These are phyloP conservation scores for Aphanomyces stellatus DNA, from an alignment of 352 stramenopile species.

Conservation along the genomic window DNA sequence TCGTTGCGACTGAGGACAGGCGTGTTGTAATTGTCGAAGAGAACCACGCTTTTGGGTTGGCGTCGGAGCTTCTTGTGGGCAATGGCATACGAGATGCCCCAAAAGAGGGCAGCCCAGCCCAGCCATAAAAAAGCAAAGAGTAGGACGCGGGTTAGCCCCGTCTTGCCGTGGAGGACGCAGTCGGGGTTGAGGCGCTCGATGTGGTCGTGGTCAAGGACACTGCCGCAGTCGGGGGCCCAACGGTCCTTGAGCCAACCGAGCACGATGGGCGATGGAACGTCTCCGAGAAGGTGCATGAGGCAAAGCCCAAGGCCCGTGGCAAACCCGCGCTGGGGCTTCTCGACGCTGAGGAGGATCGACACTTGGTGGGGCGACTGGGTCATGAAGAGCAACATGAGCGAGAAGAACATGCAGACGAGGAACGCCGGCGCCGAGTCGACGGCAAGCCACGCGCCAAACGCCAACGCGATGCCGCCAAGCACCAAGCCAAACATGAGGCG, in stretches of 20 bases:
- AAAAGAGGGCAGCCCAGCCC: constrained; percentile 42
- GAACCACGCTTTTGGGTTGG: too few relatives aligned
- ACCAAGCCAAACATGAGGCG: constrained; percentile 39
- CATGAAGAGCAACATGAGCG: constrained; percentile 63
- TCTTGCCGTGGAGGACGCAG: constrained; percentile 37
- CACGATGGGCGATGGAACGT: constrained; percentile 12
- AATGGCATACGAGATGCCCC: not conserved
- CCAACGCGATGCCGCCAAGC: constrained; percentile 26
- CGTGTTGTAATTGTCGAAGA: too few relatives aligned
- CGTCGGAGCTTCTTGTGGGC: too few relatives aligned
- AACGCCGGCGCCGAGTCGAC: constrained; percentile 44
- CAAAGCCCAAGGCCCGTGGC: constrained; percentile 56
- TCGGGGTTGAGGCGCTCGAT: constrained; percentile 53
- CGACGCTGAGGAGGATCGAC: constrained; percentile 85
- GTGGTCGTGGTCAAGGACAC: constrained; percentile 47
- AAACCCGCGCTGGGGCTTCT: constrained; percentile 78
- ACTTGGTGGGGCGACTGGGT: constrained; percentile 76
- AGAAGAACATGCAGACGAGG: constrained; percentile 48
- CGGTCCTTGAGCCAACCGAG: constrained; percentile 14
- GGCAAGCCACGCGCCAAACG: constrained; percentile 53
- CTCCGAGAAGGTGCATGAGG: constrained; percentile 9
- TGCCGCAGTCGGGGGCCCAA: constrained; percentile 45
- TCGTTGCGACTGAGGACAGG: too few relatives aligned
- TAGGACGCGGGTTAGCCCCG: constrained; percentile 55
- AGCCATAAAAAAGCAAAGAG: constrained; percentile 69